Evolutionary conservation across 805 yeast species (phyloP).

Genomic region (Candida wancherniae): DNA sequence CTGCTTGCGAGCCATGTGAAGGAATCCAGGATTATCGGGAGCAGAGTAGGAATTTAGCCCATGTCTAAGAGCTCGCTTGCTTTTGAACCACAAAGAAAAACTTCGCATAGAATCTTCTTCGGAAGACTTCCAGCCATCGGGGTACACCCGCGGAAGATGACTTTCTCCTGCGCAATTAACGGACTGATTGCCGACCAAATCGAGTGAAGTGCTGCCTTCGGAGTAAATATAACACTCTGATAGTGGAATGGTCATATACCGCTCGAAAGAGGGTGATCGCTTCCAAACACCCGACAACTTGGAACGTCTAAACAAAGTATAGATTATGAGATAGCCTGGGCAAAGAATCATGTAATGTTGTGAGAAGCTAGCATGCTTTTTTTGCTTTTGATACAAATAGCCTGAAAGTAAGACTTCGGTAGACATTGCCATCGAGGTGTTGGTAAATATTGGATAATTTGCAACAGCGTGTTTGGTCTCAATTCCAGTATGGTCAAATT

Average conservation of each 20-base stretch:
- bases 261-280: conserved; percentile 45
- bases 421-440: conserved; percentile 54
- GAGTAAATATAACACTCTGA: conserved; percentile 71
- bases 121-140: conserved; percentile 79
- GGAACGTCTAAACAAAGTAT: conserved; percentile 45
- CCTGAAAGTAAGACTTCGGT: conserved; percentile 64
- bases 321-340: conserved; percentile 66
- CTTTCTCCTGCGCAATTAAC: conserved; percentile 50
- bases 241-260: conserved; percentile 57
- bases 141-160: conserved; percentile 64
- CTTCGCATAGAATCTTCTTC: conserved; percentile 75
- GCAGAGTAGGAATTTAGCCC: conserved; percentile 4
- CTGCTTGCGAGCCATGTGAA: conserved; percentile 46
- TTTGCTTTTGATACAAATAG: conserved; percentile 59
- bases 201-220: conserved; percentile 56
- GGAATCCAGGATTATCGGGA: conserved; percentile 38
- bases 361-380: conserved; percentile 62
- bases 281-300: conserved; percentile 42
- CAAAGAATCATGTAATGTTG: conserved; percentile 59
- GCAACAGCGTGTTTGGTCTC: conserved; percentile 37
- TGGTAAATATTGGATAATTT: conserved; percentile 49
- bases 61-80: conserved; percentile 30
- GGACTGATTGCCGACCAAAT: conserved; percentile 44
- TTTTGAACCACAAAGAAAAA: conserved; percentile 82
- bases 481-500: conserved; percentile 24